Percentiles rank a stretch among this genome's conserved stretches.
These are phyloP conservation scores for Coemansia sp. DNA, from an alignment of 192 early-diverging fungal species.

Conservation along the genomic window DNA sequence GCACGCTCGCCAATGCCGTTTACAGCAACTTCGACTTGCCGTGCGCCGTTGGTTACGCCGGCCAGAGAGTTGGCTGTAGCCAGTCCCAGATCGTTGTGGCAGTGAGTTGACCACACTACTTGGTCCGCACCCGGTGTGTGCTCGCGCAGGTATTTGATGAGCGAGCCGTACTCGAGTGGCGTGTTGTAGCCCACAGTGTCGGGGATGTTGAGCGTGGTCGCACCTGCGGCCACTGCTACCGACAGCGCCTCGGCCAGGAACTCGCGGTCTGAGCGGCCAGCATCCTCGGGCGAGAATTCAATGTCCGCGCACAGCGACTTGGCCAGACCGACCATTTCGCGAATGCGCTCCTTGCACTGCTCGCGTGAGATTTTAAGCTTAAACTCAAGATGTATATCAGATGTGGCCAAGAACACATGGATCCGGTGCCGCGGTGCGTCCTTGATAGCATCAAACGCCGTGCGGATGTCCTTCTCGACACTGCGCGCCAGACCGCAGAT, in stretches of 20 bases:
- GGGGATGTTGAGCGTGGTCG: conserved; percentile 95
- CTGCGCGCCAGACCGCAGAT: conserved; percentile 90
- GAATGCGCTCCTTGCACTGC: conserved; percentile 80
- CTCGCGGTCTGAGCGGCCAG: conserved; percentile 83
- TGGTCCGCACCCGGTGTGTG: conserved; percentile 71
- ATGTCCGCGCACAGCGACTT: conserved; percentile 80
- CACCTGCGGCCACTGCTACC: conserved; percentile 85
- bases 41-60: conserved; percentile 85
- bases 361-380: conserved; percentile 89
- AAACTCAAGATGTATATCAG: conserved; percentile 92
- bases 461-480: conserved; percentile 79
- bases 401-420: conserved; percentile 94
- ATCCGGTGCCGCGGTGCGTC: conserved; percentile 86
- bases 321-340: conserved; percentile 76
- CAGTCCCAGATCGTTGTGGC: conserved; percentile 95
- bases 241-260: conserved; percentile 84
- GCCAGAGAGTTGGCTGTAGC: conserved; percentile 95
- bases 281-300: conserved; percentile 96
- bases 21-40: conserved; percentile 96
- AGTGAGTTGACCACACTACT: conserved; percentile 91
- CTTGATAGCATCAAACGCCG: conserved; percentile 84
- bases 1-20: conserved; percentile 99
- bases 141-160: conserved; percentile 78
- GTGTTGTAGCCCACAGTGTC: conserved; percentile 97
- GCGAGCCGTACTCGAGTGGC: conserved; percentile 83